Conservation (phyloP, 2,329 filamentous ascomycete genomes). For the Cladobotryum mycophilum region DNA sequence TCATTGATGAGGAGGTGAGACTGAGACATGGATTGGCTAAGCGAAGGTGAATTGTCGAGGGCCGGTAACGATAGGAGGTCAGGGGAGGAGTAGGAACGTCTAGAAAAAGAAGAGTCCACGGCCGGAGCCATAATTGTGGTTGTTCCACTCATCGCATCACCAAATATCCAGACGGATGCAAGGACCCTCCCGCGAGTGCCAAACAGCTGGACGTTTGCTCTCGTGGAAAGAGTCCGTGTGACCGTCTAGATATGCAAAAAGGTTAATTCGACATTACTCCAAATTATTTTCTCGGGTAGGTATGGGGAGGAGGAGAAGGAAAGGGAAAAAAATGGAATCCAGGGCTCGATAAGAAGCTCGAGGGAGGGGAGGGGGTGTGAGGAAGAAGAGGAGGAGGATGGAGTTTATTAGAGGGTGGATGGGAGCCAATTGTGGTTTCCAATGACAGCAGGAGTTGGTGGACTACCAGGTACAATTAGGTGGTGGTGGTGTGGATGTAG, state of each 20-base stretch:
- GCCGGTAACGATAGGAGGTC: conserved; percentile 25
- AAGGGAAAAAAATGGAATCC: neutral
- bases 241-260: neutral
- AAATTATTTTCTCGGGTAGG: conserved; percentile 17
- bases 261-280: conserved; percentile 23
- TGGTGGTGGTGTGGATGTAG: too few relatives aligned
- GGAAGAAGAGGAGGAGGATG: neutral
- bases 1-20: conserved; percentile 2
- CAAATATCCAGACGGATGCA: conserved; percentile 7
- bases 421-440: neutral
- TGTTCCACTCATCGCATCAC: conserved; percentile 32
- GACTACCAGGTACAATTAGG: too few relatives aligned
- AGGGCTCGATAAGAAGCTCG: neutral
- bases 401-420: neutral
- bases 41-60: conserved; percentile 19
- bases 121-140: conserved; percentile 35
- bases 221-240: conserved; percentile 16
- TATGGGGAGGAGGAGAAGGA: neutral
- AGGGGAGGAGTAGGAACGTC: conserved; percentile 30
- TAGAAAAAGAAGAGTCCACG: conserved; percentile 24
- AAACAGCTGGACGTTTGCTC: neutral
- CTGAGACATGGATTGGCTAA: neutral
- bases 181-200: conserved; percentile 3
- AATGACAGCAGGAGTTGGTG: neutral
- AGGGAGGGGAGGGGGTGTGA: neutral